Base-by-base conservation (phyloP, 306 rosid genomes). In the Dalbergia cochinchinensis region DNA sequence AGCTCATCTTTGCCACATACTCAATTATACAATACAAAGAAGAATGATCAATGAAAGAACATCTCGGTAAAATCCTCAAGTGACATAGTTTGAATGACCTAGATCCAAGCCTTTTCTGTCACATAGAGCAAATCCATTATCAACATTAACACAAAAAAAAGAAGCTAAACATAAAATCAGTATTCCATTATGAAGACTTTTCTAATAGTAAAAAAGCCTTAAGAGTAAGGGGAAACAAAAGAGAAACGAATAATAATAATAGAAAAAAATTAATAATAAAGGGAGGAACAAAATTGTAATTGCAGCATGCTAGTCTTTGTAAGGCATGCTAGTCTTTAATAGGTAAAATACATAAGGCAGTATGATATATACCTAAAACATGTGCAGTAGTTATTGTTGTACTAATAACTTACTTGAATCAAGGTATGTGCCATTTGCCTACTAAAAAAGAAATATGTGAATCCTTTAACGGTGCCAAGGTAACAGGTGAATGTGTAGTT, bases 401-500 rank as follows among this genome's bases (percentile, higher is more conserved):
- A 31, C 8, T 15, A 14, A 66, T 6, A 68, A 68, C 19, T 67
- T 22, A 78, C 82, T 12, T 14, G 67, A 34, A 14, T 10, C 34
- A 73, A 72, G n/a, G n/a, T n/a, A n/a, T n/a, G n/a, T n/a, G n/a
- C n/a, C n/a, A n/a, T n/a, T n/a, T n/a, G n/a, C n/a, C n/a, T n/a
- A n/a, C n/a, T n/a, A n/a, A n/a, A n/a, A n/a, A n/a, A n/a, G n/a
- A n/a, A n/a, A n/a, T n/a, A n/a, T n/a, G n/a, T n/a, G n/a, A n/a
- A n/a, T n/a, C n/a, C n/a, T n/a, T n/a, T n/a, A n/a, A n/a, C n/a
- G n/a, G n/a, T n/a, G n/a, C n/a, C n/a, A n/a, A n/a, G n/a, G 44
- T 64, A 57, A 86, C 86, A 85, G 55, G 31, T 63, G 92, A 94
- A 90, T 94, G 88, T 91, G 96, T 90, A 77, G 2, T 0, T 7